A percentile compares a stretch with the other conserved stretches of the same genome.
phyloP scores from a whole-genome alignment of 208 protist species.

The Jaenimonas drosophilae region DNA sequence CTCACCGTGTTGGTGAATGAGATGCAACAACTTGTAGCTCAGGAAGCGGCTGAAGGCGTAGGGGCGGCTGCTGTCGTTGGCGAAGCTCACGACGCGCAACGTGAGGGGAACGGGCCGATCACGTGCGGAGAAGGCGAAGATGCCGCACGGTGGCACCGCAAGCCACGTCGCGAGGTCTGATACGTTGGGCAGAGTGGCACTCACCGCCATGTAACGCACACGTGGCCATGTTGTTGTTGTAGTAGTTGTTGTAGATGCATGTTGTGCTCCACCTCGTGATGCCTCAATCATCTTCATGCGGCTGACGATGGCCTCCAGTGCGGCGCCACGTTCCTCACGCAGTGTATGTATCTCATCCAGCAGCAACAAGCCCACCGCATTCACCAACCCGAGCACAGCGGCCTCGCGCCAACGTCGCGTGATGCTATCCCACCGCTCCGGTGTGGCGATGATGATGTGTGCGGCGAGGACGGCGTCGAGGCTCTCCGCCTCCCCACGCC shows the following conservation, averaged over 20 bases:
- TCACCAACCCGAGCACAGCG: constrained; percentile 54
- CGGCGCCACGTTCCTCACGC: constrained; percentile 84
- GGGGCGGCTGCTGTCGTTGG: constrained; percentile 54
- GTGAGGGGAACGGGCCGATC: constrained; percentile 81
- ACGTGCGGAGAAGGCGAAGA: constrained; percentile 48
- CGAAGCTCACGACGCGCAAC: constrained; percentile 58
- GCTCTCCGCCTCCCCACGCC: constrained; percentile 22
- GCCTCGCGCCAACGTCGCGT: constrained; percentile 86
- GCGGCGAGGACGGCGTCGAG: constrained; percentile 28
- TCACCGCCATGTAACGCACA: constrained; percentile 81
- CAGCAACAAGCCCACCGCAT: constrained; percentile 68
- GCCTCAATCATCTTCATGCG: constrained; percentile 80
- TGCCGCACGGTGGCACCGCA: constrained; percentile 23
- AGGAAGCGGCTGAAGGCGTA: constrained; percentile 89
- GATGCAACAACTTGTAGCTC: constrained; percentile 73
- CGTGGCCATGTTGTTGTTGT: neutral
- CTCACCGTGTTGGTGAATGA: constrained; percentile 67
- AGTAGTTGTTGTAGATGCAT: constrained; percentile 3
- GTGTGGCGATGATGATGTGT: constrained; percentile 89
- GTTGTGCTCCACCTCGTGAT: too few relatives aligned
- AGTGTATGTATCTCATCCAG: constrained; percentile 93
- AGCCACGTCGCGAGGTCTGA: constrained; percentile 88
- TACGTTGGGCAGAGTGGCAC: constrained; percentile 90
- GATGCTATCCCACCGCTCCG: constrained; percentile 92
- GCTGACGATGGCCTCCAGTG: constrained; percentile 88